A percentile compares a stretch with the other conserved stretches of the same genome.
Conservation (phyloP, 352 stramenopile species). For the Globisporangium parvum region DNA sequence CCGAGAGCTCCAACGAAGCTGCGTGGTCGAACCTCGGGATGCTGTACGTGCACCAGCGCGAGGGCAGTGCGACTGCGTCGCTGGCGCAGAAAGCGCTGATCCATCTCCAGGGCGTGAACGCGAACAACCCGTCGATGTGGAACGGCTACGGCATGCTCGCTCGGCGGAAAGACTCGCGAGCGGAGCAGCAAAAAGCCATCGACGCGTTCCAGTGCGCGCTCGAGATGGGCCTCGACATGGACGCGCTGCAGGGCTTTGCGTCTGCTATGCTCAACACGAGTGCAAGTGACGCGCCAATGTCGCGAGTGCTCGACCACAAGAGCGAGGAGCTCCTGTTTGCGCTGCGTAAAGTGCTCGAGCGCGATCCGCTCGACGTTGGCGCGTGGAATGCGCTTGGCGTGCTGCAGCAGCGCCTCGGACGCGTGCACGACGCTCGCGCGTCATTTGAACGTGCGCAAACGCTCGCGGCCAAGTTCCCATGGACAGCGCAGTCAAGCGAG, state of each 20-base stretch:
- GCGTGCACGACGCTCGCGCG: slow-evolving; percentile 29
- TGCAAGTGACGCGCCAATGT: slow-evolving; percentile 16
- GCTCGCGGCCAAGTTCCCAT: slow-evolving; percentile 7
- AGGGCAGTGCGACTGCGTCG: slow-evolving; percentile 17
- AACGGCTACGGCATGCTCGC: slow-evolving; percentile 80
- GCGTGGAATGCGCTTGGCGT: slow-evolving; percentile 68
- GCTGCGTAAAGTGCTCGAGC: slow-evolving; percentile 77
- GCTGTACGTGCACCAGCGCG: slow-evolving; percentile 58
- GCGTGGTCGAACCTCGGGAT: slow-evolving; percentile 84
- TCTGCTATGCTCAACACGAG: slow-evolving; percentile 17
- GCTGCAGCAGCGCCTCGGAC: slow-evolving; percentile 45
- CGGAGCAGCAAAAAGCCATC: slow-evolving; percentile 42
- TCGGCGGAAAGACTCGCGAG: slow-evolving; percentile 26
- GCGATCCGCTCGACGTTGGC: slow-evolving; percentile 47
- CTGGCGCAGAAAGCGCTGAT: slow-evolving; percentile 74
- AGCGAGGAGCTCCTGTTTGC: slow-evolving; percentile 57
- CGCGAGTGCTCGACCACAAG: slow-evolving; percentile 8
- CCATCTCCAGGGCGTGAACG: slow-evolving; percentile 77
- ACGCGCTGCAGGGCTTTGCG: slow-evolving; percentile 63
- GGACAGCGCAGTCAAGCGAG: neutral
- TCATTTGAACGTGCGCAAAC: slow-evolving; percentile 21
- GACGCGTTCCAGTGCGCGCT: slow-evolving; percentile 78
- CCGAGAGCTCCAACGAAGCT: slow-evolving; percentile 39
- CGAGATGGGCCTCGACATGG: slow-evolving; percentile 62
- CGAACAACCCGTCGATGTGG: slow-evolving; percentile 83